Base-by-base conservation (phyloP, 495 filamentous ascomycete species). In the Penicillium nucicola region DNA sequence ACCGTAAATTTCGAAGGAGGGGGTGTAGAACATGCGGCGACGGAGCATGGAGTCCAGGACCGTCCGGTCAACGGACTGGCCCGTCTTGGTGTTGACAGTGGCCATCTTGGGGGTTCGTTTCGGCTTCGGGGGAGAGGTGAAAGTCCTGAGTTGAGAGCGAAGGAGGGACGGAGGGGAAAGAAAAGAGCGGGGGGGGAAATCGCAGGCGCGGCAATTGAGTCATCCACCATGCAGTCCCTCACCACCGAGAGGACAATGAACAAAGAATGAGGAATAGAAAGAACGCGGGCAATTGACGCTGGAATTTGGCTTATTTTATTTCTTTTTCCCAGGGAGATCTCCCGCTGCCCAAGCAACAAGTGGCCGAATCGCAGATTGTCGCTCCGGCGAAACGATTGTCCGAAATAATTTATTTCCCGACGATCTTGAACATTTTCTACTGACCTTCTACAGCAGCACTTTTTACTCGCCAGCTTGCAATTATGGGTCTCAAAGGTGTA, bases 1-100 rank as follows among this genome's bases (percentile, higher is more conserved):
- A 61, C 87, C 87, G 62, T 97, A 97, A 56, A 92, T 87, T 65
- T 97, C 93, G 68, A 96, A 98, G 41, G 90, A 83, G 39, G 91
- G 95, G 47, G 92, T 95, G 71, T 90, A 96, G 78, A 97, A 95
- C 71, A 92, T 76, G 67, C 92, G 86, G 47, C 90, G 86, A 49
- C 87, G 82, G 53, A 97, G 83, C 66, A 97, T 81, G 28, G 83
- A 86, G 57, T 97, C 93, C 59, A 97, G 79, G 23, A 79, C 69
- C 28, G 76, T 72, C 43, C 90, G 86, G 64, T 97, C 92, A 52
- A 98, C 84, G 63, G 86, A 83, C 76, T 92, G 83, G 55, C 92
- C 93, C 65, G 88, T 92, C 66, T 88, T 85, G 31, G 92, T 97
- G 49, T 72, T 81, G 58, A 81, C 74, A 34, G 87, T 87, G 38